Percentiles rank a stretch among this genome's conserved stretches.
These are phyloP conservation scores for Cyclotella kingstonii DNA, from an alignment of 108 stramenopile species.

Conservation along the genomic window DNA sequence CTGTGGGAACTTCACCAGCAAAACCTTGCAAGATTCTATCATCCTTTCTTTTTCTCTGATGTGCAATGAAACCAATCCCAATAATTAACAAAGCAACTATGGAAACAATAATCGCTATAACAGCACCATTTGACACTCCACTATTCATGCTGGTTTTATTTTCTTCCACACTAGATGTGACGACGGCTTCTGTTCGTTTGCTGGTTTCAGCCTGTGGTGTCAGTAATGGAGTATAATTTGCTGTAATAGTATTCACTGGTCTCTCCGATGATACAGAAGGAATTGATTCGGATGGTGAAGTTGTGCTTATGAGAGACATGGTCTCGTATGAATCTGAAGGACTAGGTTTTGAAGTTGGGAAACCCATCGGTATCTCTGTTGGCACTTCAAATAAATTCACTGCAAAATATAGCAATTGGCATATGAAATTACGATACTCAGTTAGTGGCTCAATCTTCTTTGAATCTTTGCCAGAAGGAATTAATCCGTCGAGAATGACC, in stretches of 20 bases:
- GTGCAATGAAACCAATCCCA: background rate
- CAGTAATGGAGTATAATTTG: background rate
- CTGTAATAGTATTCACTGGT: background rate
- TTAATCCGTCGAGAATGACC: background rate
- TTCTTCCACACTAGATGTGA: background rate
- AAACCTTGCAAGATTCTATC: background rate
- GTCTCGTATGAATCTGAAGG: too few species aligned
- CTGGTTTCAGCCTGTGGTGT: too few species aligned
- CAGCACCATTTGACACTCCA: background rate
- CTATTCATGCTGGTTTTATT: background rate
- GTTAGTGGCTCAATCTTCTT: background rate
- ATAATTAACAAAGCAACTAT: background rate
- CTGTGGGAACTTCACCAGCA: conserved; percentile 3
- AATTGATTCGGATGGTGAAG: too few species aligned
- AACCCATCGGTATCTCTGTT: background rate
- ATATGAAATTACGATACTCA: background rate
- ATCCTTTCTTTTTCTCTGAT: background rate
- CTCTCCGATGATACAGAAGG: background rate
- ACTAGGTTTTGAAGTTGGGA: too few species aligned
- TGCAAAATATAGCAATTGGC: background rate
- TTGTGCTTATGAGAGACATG: too few species aligned
- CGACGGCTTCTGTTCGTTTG: background rate
- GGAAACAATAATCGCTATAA: background rate
- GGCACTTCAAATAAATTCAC: background rate
- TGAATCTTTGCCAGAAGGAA: too few species aligned